These are phyloP conservation scores for Rhodomyrtus psidioides DNA, from an alignment of 441 rosid species.

Conservation along the genomic window DNA sequence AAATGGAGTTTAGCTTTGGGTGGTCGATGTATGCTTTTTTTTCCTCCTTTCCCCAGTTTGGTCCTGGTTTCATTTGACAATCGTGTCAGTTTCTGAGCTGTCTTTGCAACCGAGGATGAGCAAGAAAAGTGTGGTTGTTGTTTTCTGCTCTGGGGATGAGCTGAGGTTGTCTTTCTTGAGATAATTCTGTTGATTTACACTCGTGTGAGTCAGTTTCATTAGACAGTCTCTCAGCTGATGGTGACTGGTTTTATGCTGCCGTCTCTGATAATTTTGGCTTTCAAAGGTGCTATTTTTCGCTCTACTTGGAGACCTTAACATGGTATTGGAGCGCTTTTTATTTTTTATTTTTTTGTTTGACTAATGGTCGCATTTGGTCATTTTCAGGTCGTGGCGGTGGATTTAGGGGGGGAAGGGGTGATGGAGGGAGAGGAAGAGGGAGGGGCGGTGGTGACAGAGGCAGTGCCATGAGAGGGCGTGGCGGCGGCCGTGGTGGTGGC, in stretches of 20 bases:
- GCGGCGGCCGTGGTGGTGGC: no score
- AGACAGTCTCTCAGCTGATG: not conserved
- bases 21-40: not conserved
- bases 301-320: not conserved
- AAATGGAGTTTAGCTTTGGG: not conserved
- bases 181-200: not conserved
- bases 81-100: not conserved
- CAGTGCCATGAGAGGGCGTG: constrained; percentile 17
- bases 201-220: not conserved
- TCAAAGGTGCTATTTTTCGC: not conserved
- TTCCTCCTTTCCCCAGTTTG: not conserved
- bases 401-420: not conserved
- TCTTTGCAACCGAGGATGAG: not conserved
- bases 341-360: no score
- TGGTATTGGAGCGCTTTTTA: not conserved
- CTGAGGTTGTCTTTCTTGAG: not conserved
- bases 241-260: not conserved
- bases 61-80: not conserved
- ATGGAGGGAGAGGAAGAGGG: constrained; percentile 17
- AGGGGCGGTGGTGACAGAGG: constrained; percentile 30
- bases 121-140: not conserved
- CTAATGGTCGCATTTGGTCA: no score
- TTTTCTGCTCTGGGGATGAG: not conserved
- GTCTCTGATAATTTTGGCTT: not conserved
- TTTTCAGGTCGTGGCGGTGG: not conserved